Evolutionary conservation across 768 basidiomycete species (phyloP), one percentile per base, ranked within the genome.

Genomic region (Collybia mongolica): DNA sequence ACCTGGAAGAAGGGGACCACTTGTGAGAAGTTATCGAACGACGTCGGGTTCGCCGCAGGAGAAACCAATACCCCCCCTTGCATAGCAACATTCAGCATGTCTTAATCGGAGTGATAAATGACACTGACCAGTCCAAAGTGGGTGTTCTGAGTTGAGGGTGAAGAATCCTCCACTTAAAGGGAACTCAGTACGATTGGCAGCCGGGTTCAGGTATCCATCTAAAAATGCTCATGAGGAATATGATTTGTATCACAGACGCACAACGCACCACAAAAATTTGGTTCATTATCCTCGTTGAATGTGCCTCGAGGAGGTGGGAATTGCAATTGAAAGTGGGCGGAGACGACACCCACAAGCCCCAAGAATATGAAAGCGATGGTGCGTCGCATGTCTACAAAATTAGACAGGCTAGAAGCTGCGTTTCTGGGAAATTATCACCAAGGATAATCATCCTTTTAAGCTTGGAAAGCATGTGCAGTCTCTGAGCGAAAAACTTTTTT

Each of bases 291-390:
- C 48, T 84, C 77, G 47, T 75, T 75, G 63, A 94, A 93, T 0
- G 57, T 62, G 1, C 92, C 93, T 41, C 92, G 76, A 9, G 89
- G 84, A 0, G 72, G 56, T 15, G 92, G 93, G 65, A 81, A 93
- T 59, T 85, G 79, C 38, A 93, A 73, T 56, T 87, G 84, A 70
- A 93, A 94, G 66, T 95, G 92, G 6, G 89, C 90, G 42, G 69
- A 72, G 24, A 72, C 83, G 37, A 70, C 63, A 28, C 75, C 60
- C 12, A 71, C 66, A 19, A 79, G 63, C 29, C 67, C 60, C 22
- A 81, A 49, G 49, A 79, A 28, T 49, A 68, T 36, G 40, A 74
- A 41, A 50, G 67, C 52, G 23, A 69, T 35, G 32, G 39, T 48
- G 22, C 44, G 35, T 45, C 46, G 56, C 60, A 59, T 59, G 20